A percentile compares a stretch with the other conserved stretches of the same genome.
phyloP scores from a whole-genome alignment of 345 rosid genomes.

The Hevea brasiliensis region DNA sequence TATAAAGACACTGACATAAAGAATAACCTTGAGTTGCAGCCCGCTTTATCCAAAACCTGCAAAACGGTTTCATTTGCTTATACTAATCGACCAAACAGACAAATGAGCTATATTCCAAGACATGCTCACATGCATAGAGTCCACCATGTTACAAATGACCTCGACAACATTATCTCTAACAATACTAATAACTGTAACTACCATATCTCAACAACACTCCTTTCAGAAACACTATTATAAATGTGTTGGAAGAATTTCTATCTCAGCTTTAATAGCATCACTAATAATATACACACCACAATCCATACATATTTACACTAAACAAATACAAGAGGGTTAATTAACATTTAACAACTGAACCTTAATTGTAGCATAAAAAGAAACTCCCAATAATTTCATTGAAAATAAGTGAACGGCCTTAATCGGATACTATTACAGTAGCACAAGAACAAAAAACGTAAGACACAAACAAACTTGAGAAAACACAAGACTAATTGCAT shows the following conservation, averaged over 20 bases:
- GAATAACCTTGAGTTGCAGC: slow-evolving; percentile 17
- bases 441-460: not conserved
- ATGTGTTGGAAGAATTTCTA: not conserved
- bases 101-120: not conserved
- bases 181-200: slow-evolving; percentile 14
- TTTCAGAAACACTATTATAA: not conserved
- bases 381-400: not conserved
- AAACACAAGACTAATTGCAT: not conserved
- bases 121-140: slow-evolving; percentile 19
- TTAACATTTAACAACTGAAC: not conserved
- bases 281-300: not conserved
- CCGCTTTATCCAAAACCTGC: slow-evolving; percentile 66
- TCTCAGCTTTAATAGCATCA: not conserved
- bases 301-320: not conserved
- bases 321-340: not conserved
- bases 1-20: slow-evolving; percentile 7
- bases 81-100: slow-evolving; percentile 5
- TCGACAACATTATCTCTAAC: slow-evolving; percentile 15
- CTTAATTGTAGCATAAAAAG: not conserved
- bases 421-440: not conserved
- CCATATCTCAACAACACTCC: slow-evolving; percentile 10
- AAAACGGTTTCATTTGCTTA: slow-evolving; percentile 27
- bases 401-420: not conserved
- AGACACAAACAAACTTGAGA: not conserved
- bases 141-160: slow-evolving; percentile 18